A percentile compares a stretch with the other conserved stretches of the same genome.
These are phyloP conservation scores for Debaryomyces psychrophilus DNA, from an alignment of 1,139 yeast species.

Conservation along the genomic window DNA sequence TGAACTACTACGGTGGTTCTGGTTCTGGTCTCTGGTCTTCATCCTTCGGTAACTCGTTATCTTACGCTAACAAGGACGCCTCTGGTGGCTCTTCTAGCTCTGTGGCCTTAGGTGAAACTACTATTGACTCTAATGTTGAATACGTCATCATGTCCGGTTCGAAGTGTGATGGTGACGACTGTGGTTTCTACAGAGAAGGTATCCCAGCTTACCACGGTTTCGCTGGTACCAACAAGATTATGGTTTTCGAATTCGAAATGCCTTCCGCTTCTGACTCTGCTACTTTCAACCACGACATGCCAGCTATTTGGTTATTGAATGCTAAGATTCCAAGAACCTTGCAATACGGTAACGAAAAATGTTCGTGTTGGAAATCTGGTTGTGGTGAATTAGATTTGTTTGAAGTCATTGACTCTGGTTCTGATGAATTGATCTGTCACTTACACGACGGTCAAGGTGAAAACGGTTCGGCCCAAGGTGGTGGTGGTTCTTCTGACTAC, in stretches of 20 bases:
- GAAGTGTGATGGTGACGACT: conserved; percentile 54
- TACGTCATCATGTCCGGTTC: conserved; percentile 61
- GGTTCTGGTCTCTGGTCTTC: conserved; percentile 85
- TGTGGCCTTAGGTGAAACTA: conserved; percentile 54
- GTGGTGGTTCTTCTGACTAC: conserved; percentile 89
- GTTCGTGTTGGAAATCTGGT: conserved; percentile 78
- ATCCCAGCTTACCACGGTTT: conserved; percentile 77
- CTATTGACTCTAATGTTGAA: conserved; percentile 61
- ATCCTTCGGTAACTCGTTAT: conserved; percentile 88
- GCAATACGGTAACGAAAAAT: conserved; percentile 63
- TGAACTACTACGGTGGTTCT: conserved; percentile 83
- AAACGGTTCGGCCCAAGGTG: conserved; percentile 48
- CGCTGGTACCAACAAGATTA: conserved; percentile 65
- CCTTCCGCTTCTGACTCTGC: conserved; percentile 47
- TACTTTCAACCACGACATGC: conserved; percentile 57
- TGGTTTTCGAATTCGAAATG: conserved; percentile 71
- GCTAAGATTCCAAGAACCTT: conserved; percentile 80
- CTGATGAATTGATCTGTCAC: conserved; percentile 74
- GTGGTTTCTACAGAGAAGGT: conserved; percentile 74
- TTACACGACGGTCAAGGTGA: conserved; percentile 86
- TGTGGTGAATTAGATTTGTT: conserved; percentile 85
- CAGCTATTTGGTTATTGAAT: conserved; percentile 78
- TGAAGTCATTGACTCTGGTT: conserved; percentile 74
- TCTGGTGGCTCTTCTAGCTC: conserved; percentile 64
- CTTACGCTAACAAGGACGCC: conserved; percentile 80